These are phyloP conservation scores for Zhuliangozyma blackwelliae DNA, from an alignment of 1,139 yeast species.

Conservation along the genomic window DNA sequence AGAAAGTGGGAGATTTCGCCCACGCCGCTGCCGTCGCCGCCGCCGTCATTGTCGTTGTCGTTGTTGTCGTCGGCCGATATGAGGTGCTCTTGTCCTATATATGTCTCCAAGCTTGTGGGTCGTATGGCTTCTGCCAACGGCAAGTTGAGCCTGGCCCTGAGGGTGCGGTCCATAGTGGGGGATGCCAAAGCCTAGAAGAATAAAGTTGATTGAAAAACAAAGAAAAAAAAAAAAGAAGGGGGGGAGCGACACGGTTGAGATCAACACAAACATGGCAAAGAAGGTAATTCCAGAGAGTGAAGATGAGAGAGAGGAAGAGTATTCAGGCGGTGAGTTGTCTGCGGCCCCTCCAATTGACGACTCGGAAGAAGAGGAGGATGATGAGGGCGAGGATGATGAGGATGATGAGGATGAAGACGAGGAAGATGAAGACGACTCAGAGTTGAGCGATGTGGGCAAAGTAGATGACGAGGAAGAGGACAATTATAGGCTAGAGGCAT, in stretches of 20 bases:
- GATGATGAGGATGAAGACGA: conserved; percentile 13
- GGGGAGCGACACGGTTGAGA: conserved; percentile 7
- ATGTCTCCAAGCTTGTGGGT: conserved; percentile 25
- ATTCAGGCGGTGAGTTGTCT: no score
- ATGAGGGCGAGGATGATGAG: conserved; percentile 10
- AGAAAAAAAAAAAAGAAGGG: conserved; percentile 14
- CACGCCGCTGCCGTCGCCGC: conserved; percentile 10
- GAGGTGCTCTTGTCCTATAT: conserved; percentile 39
- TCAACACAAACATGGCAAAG: no score
- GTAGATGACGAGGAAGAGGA: conserved; percentile 29
- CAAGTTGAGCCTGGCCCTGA: neutral
- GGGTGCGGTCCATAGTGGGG: neutral
- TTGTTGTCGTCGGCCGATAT: conserved; percentile 11
- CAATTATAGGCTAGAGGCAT: conserved; percentile 33
- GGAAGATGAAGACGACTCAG: conserved; percentile 14
- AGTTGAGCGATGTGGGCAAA: conserved; percentile 14
- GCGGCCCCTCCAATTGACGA: no score
- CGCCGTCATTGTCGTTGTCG: conserved; percentile 4
- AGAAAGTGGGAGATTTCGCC: conserved; percentile 33
- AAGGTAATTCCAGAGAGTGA: neutral
- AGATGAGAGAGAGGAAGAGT: conserved; percentile 9
- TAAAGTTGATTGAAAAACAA: neutral
- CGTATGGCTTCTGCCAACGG: conserved; percentile 10
- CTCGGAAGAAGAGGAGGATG: conserved; percentile 4
- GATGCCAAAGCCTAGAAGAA: conserved; percentile 1